Evolutionary conservation across 768 basidiomycete genomes (phyloP).

Genomic region (Suillus subalutaceus): DNA sequence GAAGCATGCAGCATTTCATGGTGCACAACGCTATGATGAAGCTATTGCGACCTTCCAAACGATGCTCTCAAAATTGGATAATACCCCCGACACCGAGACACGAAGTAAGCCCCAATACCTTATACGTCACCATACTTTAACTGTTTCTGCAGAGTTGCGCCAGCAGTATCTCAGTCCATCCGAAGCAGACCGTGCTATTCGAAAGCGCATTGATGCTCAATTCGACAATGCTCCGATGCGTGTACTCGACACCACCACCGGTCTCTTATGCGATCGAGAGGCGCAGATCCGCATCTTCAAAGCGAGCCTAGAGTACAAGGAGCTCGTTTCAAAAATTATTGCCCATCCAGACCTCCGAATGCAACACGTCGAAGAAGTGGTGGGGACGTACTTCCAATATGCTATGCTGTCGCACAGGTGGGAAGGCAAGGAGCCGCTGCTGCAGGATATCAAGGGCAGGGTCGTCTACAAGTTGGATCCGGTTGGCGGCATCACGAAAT

Average conservation of each 20-base stretch:
- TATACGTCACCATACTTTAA: background rate
- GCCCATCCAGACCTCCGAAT: background rate
- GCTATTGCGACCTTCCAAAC: background rate
- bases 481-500: too few relatives aligned
- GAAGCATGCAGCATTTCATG: background rate
- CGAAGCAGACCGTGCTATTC: background rate
- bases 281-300: background rate
- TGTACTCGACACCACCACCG: background rate
- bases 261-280: background rate
- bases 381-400: background rate
- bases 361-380: background rate
- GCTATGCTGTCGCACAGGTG: background rate
- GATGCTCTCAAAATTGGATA: background rate
- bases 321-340: background rate
- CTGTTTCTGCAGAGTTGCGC: background rate
- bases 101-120: background rate
- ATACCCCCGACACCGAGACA: background rate
- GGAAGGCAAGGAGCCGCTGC: background rate
- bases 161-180: background rate
- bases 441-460: background rate
- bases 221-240: background rate
- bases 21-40: background rate
- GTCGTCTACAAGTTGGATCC: too few relatives aligned
- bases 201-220: background rate
- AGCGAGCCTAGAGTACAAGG: background rate